Percentiles rank a stretch among this genome's conserved stretches.
phyloP scores from a whole-genome alignment of 2,329 filamentous ascomycete genomes.

The Pseudohalonectria lignicola region DNA sequence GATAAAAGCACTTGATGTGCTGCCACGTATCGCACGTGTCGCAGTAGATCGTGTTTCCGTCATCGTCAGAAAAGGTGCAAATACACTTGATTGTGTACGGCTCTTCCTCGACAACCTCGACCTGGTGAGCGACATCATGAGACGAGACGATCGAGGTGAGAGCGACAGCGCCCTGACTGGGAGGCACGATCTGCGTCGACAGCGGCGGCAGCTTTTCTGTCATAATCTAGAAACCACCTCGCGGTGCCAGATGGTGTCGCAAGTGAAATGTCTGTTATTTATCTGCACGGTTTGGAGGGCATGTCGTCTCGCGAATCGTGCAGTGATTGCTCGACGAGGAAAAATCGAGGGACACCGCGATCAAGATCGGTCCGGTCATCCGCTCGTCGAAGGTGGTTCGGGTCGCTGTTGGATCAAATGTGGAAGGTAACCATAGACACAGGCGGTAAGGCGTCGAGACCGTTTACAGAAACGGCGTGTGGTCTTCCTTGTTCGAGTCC shows the following conservation, averaged over 20 bases:
- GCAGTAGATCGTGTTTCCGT: constrained; percentile 95
- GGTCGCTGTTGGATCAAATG: no score
- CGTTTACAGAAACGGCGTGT: no score
- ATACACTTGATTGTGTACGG: constrained; percentile 97
- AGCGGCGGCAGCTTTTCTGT: constrained; percentile 45
- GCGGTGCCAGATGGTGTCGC: constrained; percentile 22
- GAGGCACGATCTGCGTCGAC: constrained; percentile 43
- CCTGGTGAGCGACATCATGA: constrained; percentile 31
- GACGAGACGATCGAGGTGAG: constrained; percentile 24
- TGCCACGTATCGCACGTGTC: constrained; percentile 96
- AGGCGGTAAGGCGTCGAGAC: no score
- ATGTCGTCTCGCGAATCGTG: constrained; percentile 42
- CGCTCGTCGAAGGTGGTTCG: no score
- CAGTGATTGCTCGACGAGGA: constrained; percentile 18
- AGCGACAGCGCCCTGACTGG: constrained; percentile 37
- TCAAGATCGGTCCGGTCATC: no score
- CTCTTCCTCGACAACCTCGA: constrained; percentile 59
- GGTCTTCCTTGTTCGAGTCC: no score
- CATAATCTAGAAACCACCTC: constrained; percentile 46
- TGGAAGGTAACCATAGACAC: no score
- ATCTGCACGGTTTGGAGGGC: constrained; percentile 41
- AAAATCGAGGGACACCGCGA: no score
- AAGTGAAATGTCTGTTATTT: constrained; percentile 35
- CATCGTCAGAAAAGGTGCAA: constrained; percentile 85
- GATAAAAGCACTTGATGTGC: constrained; percentile 94